Evolutionary conservation across 495 filamentous ascomycete genomes (phyloP).

Genomic region (Penicillium alfredii): DNA sequence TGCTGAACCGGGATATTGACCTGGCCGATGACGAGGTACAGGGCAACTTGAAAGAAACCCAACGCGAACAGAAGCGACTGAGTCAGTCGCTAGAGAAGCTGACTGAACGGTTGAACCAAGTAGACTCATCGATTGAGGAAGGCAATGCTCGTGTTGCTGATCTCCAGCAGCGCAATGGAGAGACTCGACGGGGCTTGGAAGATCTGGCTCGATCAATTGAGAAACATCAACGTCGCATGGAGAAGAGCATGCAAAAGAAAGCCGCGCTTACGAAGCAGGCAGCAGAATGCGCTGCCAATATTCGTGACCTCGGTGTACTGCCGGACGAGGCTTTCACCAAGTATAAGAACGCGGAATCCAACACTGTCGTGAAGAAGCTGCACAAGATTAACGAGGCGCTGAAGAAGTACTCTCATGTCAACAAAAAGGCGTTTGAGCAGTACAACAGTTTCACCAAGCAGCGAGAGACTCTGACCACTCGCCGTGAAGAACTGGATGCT

Average conservation of each 20-base stretch:
- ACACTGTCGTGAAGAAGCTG: conserved; percentile 74
- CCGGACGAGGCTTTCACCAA: conserved; percentile 93
- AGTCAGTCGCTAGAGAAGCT: conserved; percentile 56
- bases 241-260: conserved; percentile 84
- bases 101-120: conserved; percentile 60
- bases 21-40: conserved; percentile 52
- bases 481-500: conserved; percentile 76
- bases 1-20: conserved; percentile 72
- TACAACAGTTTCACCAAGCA: conserved; percentile 95
- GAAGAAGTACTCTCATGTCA: conserved; percentile 95
- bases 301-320: conserved; percentile 86
- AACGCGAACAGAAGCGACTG: conserved; percentile 74
- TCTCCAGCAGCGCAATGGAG: conserved; percentile 56
- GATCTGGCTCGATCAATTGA: conserved; percentile 77
- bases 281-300: conserved; percentile 75
- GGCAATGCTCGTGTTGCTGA: conserved; percentile 52
- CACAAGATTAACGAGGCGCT: conserved; percentile 90
- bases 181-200: conserved; percentile 62
- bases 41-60: conserved; percentile 69
- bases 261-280: conserved; percentile 69
- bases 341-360: conserved; percentile 73
- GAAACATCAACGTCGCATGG: conserved; percentile 82
- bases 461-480: conserved; percentile 72
- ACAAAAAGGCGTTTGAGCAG: conserved; percentile 99
- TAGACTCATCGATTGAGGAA: conserved; percentile 66